Percentiles rank a stretch among this genome's conserved stretches.
phyloP scores from a whole-genome alignment of 2,329 filamentous ascomycete genomes.

The Zasmidium angulare region DNA sequence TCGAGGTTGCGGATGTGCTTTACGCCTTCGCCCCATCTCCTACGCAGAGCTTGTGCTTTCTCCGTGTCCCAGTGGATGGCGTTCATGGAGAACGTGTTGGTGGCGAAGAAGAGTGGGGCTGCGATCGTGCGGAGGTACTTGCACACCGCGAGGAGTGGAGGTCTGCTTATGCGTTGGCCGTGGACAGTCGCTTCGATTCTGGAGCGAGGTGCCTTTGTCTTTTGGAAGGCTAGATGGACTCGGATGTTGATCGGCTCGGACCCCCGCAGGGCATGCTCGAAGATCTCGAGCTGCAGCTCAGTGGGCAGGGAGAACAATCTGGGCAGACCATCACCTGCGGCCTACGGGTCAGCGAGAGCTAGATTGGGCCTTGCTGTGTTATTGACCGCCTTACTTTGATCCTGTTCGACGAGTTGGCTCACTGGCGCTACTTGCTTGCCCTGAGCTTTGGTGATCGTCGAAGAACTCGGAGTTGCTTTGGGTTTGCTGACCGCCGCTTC shows the following conservation, averaged over 20 bases:
- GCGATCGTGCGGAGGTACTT: background rate
- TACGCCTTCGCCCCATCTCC: background rate
- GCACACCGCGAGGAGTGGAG: background rate
- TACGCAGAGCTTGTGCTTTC: background rate
- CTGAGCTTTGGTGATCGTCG: too few relatives aligned
- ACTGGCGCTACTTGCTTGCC: too few relatives aligned
- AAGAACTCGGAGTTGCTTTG: too few relatives aligned
- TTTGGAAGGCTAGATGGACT: background rate
- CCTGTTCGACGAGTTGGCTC: too few relatives aligned
- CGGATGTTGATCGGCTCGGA: background rate
- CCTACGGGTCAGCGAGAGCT: too few relatives aligned
- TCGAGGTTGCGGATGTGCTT: background rate
- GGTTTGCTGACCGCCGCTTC: too few relatives aligned
- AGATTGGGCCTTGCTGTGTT: too few relatives aligned
- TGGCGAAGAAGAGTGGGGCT: background rate
- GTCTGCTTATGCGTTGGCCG: background rate
- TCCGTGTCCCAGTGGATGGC: background rate
- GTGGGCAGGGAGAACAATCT: background rate
- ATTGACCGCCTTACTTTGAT: too few relatives aligned
- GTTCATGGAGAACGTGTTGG: background rate
- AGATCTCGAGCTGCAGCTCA: background rate
- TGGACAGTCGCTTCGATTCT: background rate
- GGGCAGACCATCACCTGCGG: background rate
- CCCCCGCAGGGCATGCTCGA: background rate
- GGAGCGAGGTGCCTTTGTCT: background rate